Evolutionary conservation across 371 early-diverging fungal genomes (phyloP).

Genomic region (Rhizopus delemar): DNA sequence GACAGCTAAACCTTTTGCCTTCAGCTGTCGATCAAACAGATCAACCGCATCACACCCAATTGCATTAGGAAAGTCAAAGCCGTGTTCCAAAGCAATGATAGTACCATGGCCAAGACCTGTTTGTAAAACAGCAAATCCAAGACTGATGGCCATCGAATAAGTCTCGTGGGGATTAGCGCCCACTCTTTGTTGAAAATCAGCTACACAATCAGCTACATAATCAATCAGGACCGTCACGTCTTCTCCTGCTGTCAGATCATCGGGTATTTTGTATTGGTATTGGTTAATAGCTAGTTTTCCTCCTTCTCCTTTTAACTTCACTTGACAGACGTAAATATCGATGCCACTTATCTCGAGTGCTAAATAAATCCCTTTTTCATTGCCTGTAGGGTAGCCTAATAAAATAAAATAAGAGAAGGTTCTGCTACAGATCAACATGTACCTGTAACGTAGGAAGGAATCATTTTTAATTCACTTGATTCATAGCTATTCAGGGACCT

Average conservation of each 20-base stretch:
- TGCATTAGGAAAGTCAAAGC: constrained; percentile 47
- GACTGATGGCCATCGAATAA: constrained; percentile 43
- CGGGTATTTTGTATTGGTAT: constrained; percentile 77
- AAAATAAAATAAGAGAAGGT: background rate
- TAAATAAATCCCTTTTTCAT: constrained; percentile 85
- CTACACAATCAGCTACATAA: constrained; percentile 49
- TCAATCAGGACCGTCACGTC: constrained; percentile 43
- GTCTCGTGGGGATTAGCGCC: constrained; percentile 18
- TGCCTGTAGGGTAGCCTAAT: constrained; percentile 71
- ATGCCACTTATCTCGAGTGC: constrained; percentile 92
- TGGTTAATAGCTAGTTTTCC: constrained; percentile 53
- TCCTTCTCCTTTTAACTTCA: constrained; percentile 49
- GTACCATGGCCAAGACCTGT: constrained; percentile 44
- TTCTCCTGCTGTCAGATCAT: constrained; percentile 70
- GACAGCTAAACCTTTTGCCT: constrained; percentile 44
- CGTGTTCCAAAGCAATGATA: constrained; percentile 45
- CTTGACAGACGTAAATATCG: constrained; percentile 54
- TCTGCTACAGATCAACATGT: background rate
- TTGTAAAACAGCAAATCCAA: constrained; percentile 50
- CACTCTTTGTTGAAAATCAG: constrained; percentile 45
- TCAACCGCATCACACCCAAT: constrained; percentile 47
- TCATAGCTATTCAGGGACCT: constrained; percentile 3
- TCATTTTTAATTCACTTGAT: constrained; percentile 45
- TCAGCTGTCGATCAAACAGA: constrained; percentile 36
- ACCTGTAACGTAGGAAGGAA: constrained; percentile 54